Evolutionary conservation across 2,329 filamentous ascomycete species (phyloP), one percentile per base, ranked within the genome.

Genomic region (Juglanconis juglandina): DNA sequence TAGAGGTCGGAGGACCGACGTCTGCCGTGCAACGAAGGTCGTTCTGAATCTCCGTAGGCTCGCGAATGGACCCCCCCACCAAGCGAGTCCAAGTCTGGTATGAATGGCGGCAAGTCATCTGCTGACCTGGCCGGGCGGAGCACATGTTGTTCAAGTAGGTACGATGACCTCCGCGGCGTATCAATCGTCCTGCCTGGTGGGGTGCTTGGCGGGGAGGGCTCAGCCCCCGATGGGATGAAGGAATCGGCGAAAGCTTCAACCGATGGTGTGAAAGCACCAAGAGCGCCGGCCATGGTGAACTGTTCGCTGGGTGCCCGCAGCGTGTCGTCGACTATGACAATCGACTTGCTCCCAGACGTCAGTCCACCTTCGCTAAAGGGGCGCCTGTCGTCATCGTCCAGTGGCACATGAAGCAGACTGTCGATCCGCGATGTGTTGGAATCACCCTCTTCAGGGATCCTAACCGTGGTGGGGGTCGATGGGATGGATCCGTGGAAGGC

Each of bases 311-410:
- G 49, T 5, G 77, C 75, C 0, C 79, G 75, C 14, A 81, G 66
- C 0, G 87, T 88, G 37, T 85, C 86, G 61, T 96, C 91, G 41
- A 96, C 86, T 68, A 96, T 96, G 58, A 96, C 82, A 65, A 96
- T 96, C 0, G 92, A 96, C 69, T 93, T 89, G 78, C 91, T 96
- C n/a, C 91, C 90, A 10, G 81, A 81, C 0, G 92, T 95, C 49
- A 94, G 84, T 5, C 74, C 83, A 66, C 78, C 77, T 62, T 86
- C 82, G 63, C 82, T 85, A 11, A 71, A 66, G 1, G 81, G 80
- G 49, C 81, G 74, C 61, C 61, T 74, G 8, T 73, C 65, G 5
- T 70, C 63, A 10, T 33, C 30, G 6, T 69, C 69, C 5, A 68
- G 65, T 4, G 73, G 67, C 30, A 71, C 68, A n/a, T 76, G 73